Evolutionary conservation across 176 grass and related monocot species (phyloP).

Genomic region (Dactylis glomerata): DNA sequence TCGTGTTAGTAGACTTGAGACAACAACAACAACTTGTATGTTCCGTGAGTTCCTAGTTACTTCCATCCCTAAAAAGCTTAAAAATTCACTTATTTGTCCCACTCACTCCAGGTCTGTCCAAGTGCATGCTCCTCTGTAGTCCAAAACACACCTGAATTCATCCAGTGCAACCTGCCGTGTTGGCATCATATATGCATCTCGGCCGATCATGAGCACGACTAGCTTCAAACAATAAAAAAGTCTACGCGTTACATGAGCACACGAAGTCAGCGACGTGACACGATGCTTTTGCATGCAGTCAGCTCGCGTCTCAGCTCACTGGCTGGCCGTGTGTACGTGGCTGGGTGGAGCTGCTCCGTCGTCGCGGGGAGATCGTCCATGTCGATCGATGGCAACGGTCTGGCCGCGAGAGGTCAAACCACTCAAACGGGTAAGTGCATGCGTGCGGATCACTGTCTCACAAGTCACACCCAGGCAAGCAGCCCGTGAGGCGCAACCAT

Average conservation of each 20-base stretch:
- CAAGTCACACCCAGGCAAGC: constrained; percentile 36
- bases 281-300: neutral
- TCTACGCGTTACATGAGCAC: neutral
- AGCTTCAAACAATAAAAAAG: neutral
- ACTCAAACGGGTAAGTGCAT: constrained; percentile 5
- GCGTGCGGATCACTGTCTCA: constrained; percentile 39
- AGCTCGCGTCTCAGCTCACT: neutral
- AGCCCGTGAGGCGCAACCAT: constrained; percentile 51
- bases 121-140: constrained; percentile 5
- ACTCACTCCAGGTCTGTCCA: neutral
- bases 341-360: neutral
- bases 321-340: neutral
- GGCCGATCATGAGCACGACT: neutral
- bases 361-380: neutral
- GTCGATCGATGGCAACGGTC: constrained; percentile 4
- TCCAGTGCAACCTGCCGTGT: neutral
- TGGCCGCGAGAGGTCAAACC: constrained; percentile 9
- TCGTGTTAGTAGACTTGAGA: neutral
- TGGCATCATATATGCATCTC: neutral
- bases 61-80: constrained; percentile 34
- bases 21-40: constrained; percentile 9
- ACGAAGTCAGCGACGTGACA: neutral
- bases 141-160: neutral
- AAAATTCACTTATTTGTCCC: neutral
- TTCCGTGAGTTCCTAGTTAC: constrained; percentile 39